Evolutionary conservation across 257 asterid genomes (phyloP), one percentile per base, ranked within the genome.

Genomic region (Solanum chilense): DNA sequence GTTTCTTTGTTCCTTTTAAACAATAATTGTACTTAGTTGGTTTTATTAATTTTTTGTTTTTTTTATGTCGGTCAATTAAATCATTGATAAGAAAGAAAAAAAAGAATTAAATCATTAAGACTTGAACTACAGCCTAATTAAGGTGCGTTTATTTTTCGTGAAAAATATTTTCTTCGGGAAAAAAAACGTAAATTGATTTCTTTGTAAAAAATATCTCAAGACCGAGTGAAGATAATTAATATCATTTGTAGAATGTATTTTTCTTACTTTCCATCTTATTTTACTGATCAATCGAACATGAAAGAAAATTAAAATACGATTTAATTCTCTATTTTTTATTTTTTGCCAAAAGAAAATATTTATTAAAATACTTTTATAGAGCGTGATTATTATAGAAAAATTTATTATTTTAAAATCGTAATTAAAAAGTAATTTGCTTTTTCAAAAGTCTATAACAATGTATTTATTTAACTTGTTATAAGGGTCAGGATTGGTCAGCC

Each of bases 101-200:
- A 71, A 71, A 6, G 14, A 71, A 71, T 16, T 71, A 71, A 33
- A 71, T 71, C 81, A 74, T 74, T 74, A 8, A 74, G 82, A 73
- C 18, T 73, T 71, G 45, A 71, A 33, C 5, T 71, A 25, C 78
- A 35, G 44, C 74, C 74, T 68, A 68, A 56, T 56, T 56, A 62
- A 3, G 69, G 15, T 58, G 27, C 12, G 13, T 58, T 56, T 56
- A 2, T 20, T 56, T 56, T 56, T 18, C 25, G 12, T 56, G 12
- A 56, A 56, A 16, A 16, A 16, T 52, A 18, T 56, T 2, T 3
- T 6, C 7, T 15, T 0, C 0, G 0, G n/a, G n/a, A n/a, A 0
- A 31, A 49, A 52, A 52, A 6, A 8, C 1, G n/a, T 20, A 20
- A 56, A 10, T 56, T 56, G 1, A 56, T 56, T 56, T 56, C 1